Evolutionary conservation across 2,329 filamentous ascomycete species (phyloP).

Genomic region (Aspergillus vadensis): DNA sequence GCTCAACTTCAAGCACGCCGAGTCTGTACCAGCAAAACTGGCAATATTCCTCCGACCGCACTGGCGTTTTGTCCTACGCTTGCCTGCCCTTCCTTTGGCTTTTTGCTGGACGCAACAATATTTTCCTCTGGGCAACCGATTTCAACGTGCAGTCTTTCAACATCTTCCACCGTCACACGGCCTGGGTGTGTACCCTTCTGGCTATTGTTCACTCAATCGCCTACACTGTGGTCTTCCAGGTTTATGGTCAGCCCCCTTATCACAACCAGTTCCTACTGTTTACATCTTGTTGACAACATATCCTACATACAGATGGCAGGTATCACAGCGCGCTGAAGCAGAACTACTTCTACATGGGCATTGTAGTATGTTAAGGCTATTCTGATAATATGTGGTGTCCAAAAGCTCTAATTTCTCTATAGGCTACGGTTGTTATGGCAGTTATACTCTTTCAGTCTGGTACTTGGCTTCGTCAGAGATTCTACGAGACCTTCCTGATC

Average conservation of each 20-base stretch:
- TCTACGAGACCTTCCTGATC: constrained; percentile 47
- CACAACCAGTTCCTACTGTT: no score
- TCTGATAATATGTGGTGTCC: no score
- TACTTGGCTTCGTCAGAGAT: constrained; percentile 25
- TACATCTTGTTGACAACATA: background rate
- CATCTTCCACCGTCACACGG: constrained; percentile 65
- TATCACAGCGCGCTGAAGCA: constrained; percentile 3
- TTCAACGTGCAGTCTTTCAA: constrained; percentile 67
- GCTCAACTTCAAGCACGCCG: background rate
- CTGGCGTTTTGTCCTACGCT: constrained; percentile 62
- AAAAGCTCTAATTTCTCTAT: background rate
- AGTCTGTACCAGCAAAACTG: constrained; percentile 23
- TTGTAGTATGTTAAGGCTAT: constrained; percentile 22
- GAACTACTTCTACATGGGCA: constrained; percentile 21
- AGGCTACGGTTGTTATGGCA: constrained; percentile 5
- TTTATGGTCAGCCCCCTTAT: constrained; percentile 13
- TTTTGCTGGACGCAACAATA: constrained; percentile 65
- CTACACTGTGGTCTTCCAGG: constrained; percentile 48
- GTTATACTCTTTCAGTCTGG: constrained; percentile 7
- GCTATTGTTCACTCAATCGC: constrained; percentile 63
- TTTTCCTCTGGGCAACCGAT: constrained; percentile 64
- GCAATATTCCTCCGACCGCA: constrained; percentile 62
- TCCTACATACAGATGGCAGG: background rate
- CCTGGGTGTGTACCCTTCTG: constrained; percentile 59
- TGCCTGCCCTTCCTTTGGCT: constrained; percentile 66